Evolutionary conservation across 257 asterid species (phyloP).

Genomic region (Capsicum rhomboideum): DNA sequence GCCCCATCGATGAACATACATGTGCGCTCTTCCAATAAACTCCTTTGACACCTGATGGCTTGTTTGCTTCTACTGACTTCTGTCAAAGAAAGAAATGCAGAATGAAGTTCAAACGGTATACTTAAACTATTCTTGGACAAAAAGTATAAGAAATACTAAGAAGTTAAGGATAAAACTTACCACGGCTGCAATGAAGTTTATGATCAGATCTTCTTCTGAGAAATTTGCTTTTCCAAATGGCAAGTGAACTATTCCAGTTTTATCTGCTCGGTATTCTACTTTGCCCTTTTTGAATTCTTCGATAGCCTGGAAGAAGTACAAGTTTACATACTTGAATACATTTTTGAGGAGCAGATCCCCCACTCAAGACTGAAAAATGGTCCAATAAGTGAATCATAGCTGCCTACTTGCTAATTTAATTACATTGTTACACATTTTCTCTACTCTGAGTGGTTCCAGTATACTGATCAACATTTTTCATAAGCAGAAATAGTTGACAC

Average conservation of each 20-base stretch:
- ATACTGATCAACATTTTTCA: neutral
- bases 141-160: neutral
- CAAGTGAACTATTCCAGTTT: constrained; percentile 95
- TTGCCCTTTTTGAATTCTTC: constrained; percentile 96
- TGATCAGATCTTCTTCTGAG: constrained; percentile 81
- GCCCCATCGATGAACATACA: constrained; percentile 94
- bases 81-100: constrained; percentile 14
- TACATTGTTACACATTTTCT: neutral
- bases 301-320: constrained; percentile 54
- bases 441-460: neutral
- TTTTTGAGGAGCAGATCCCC: neutral
- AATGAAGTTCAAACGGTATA: neutral
- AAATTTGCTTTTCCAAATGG: constrained; percentile 87
- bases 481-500: neutral
- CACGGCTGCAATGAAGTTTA: constrained; percentile 80
- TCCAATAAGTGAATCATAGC: neutral
- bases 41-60: constrained; percentile 86
- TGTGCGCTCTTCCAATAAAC: constrained; percentile 94
- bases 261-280: constrained; percentile 94
- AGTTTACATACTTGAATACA: neutral
- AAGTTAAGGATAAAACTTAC: constrained; percentile 24
- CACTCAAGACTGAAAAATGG: no score
- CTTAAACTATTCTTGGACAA: neutral
- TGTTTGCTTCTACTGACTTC: constrained; percentile 93
- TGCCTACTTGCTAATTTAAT: neutral